Base-by-base conservation (phyloP, 1,284 basidiomycete genomes). In the Naganishia albida region DNA sequence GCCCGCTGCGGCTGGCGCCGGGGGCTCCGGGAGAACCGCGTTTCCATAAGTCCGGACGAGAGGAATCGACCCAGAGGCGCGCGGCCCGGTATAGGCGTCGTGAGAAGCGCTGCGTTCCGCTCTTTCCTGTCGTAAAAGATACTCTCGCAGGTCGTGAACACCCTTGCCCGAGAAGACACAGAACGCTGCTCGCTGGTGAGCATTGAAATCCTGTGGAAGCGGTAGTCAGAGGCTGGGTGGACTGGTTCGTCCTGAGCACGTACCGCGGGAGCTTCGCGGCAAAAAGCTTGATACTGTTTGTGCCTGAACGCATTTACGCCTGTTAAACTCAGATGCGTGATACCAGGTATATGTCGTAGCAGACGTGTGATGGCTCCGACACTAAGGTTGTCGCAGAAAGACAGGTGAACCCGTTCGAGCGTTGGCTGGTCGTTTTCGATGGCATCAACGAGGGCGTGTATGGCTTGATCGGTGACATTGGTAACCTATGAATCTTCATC, bases 131-230 rank as follows among this genome's bases (percentile, higher is more conserved):
- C 6, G 69, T 62, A 54, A 76, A 12, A 97, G 81, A 75, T 87
- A 94, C 26, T 86, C 82, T 44, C 95, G 85, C 38, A 99, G 83
- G 63, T 93, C 87, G 23, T 84, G 81, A 1, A 99, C 90, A 6
- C 95, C 93, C 70, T 88, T 88, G 43, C 93, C 93, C 4, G 93
- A 95, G 79, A 93, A 99, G 13, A 99, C 96, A 77, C 96, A 99
- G 76, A 99, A 99, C 2, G 91, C 87, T n/a, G 86, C 83, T 55
- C 92, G 87, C 77, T 99, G 96, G 62, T 88, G 89, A 34, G 88
- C 83, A 74, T 91, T 98, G 77, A 97, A 99, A 65, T 93, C 91
- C 90, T 94, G 69, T n/a, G 30, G 39, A 16, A 25, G 10, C 48
- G 23, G 40, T 39, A 54, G 49, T 16, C 40, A 48, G 26, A 52